Percentiles rank a stretch among this genome's conserved stretches.
phyloP scores from a whole-genome alignment of 805 yeast species.

The Saturnispora sanitii region DNA sequence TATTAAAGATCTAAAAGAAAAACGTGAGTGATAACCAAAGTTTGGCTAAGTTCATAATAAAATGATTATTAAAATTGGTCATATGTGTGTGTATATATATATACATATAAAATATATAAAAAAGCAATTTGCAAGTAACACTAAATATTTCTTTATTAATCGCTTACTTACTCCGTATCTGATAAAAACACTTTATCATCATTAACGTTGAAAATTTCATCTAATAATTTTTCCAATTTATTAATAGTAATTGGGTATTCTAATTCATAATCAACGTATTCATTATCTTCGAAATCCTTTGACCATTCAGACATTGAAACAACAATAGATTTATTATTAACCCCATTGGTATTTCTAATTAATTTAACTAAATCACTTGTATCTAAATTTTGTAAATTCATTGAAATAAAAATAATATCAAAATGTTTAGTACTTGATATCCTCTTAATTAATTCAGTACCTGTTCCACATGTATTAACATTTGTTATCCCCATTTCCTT shows the following conservation, averaged over 20 bases:
- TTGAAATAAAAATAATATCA: slow-evolving; percentile 73
- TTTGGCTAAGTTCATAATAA: too few species aligned
- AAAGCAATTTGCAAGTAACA: background rate
- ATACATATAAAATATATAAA: background rate
- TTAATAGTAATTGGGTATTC: slow-evolving; percentile 55
- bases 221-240: slow-evolving; percentile 26
- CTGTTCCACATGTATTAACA: slow-evolving; percentile 66
- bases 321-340: slow-evolving; percentile 70
- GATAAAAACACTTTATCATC: slow-evolving; percentile 27
- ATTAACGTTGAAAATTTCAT: slow-evolving; percentile 13
- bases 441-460: slow-evolving; percentile 73
- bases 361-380: slow-evolving; percentile 71
- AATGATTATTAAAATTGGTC: too few species aligned
- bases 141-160: too few species aligned
- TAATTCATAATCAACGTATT: slow-evolving; percentile 55
- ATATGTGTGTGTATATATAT: too few species aligned
- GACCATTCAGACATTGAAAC: slow-evolving; percentile 65
- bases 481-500: slow-evolving; percentile 68
- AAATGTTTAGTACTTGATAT: slow-evolving; percentile 78
- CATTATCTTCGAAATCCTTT: slow-evolving; percentile 49
- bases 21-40: too few species aligned
- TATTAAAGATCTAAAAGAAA: too few species aligned
- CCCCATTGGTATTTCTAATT: slow-evolving; percentile 63
- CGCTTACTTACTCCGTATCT: slow-evolving; percentile 24
- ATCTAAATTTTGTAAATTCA: slow-evolving; percentile 55